Evolutionary conservation across 2,329 filamentous ascomycete genomes (phyloP).

Genomic region (Zalaria obscura): DNA sequence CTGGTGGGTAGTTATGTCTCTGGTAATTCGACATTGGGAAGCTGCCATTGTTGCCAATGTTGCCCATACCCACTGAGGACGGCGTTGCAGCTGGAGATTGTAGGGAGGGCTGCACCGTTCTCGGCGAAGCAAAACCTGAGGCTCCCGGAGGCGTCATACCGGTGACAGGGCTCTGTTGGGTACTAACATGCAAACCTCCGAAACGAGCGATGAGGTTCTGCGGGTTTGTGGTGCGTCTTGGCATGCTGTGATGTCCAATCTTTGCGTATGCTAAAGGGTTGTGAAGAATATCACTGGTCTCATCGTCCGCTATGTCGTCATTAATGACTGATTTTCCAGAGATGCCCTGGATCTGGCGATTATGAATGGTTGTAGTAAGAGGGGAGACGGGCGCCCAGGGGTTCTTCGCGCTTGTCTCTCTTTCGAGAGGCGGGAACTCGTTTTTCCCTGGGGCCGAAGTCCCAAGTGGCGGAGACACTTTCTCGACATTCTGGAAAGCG

Average conservation of each 20-base stretch:
- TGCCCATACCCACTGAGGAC: constrained; percentile 13
- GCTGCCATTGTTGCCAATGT: constrained; percentile 39
- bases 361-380: too few species aligned
- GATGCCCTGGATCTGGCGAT: constrained; percentile 10
- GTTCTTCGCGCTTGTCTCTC: constrained; percentile 41
- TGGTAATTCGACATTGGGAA: constrained; percentile 44
- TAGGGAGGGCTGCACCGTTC: constrained; percentile 33
- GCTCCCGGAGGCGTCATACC: constrained; percentile 40
- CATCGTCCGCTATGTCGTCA: constrained; percentile 54
- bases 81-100: constrained; percentile 20
- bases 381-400: constrained; percentile 26
- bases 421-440: constrained; percentile 46
- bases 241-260: constrained; percentile 41
- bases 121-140: constrained; percentile 37
- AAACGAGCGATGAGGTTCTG: constrained; percentile 58
- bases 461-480: constrained; percentile 40
- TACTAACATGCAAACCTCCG: constrained; percentile 56
- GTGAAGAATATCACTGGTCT: constrained; percentile 57
- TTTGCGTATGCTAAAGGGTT: constrained; percentile 62
- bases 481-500: constrained; percentile 47
- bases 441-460: constrained; percentile 36
- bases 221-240: constrained; percentile 56
- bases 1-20: constrained; percentile 58
- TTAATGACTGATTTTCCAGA: constrained; percentile 61
- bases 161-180: constrained; percentile 27